Conservation (phyloP, 495 filamentous ascomycete genomes). For the Daldinia loculata region DNA sequence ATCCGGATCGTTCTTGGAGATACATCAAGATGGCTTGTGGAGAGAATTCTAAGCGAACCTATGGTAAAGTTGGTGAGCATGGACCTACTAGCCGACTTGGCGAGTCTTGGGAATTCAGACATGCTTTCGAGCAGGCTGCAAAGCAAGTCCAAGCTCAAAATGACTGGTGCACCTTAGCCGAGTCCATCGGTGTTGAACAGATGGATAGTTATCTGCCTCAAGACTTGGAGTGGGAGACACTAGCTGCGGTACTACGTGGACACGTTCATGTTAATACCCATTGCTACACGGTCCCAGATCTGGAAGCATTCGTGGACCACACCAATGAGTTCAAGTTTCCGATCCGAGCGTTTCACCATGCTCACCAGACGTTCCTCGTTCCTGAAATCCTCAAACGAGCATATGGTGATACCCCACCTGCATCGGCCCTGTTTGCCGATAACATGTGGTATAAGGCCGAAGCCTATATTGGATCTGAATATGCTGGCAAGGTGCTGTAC, state of each 20-base stretch:
- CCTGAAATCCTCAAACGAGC: slow-evolving; percentile 66
- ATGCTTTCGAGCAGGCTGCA: slow-evolving; percentile 66
- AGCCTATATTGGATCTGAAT: slow-evolving; percentile 65
- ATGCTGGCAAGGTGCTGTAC: slow-evolving; percentile 67
- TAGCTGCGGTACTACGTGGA: slow-evolving; percentile 65
- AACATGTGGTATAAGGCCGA: slow-evolving; percentile 72
- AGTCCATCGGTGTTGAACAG: slow-evolving; percentile 49
- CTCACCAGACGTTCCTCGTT: slow-evolving; percentile 67
- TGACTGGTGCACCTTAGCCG: slow-evolving; percentile 66
- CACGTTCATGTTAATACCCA: slow-evolving; percentile 71
- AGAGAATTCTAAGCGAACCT: slow-evolving; percentile 68
- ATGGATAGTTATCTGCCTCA: slow-evolving; percentile 59
- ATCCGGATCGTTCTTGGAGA: slow-evolving; percentile 60
- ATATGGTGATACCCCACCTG: slow-evolving; percentile 56
- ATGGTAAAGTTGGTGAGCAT: slow-evolving; percentile 53
- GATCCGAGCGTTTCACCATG: slow-evolving; percentile 70
- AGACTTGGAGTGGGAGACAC: slow-evolving; percentile 65
- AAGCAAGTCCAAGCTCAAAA: slow-evolving; percentile 62
- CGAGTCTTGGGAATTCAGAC: slow-evolving; percentile 70
- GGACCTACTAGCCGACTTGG: slow-evolving; percentile 61
- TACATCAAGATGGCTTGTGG: slow-evolving; percentile 80
- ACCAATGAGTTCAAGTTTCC: slow-evolving; percentile 72
- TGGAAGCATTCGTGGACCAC: slow-evolving; percentile 69
- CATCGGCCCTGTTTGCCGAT: slow-evolving; percentile 65
- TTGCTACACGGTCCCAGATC: slow-evolving; percentile 71